Percentiles rank a stretch among this genome's conserved stretches.
Conservation (phyloP, 441 rosid species). For the Gossypium lobatum region DNA sequence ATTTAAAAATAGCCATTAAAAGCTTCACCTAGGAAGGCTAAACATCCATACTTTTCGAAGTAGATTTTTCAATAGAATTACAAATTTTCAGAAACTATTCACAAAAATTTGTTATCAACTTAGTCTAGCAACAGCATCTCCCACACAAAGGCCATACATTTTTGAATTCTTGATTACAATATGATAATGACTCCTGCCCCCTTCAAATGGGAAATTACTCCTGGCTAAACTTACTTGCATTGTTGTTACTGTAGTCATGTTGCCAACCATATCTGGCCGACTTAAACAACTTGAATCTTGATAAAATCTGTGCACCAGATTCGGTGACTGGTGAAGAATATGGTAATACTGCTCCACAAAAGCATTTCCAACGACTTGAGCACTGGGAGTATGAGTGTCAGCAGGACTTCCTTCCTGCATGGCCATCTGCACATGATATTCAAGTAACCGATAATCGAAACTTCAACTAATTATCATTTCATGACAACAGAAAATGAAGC, state of each 20-base stretch:
- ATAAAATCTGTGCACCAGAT: slow-evolving; percentile 77
- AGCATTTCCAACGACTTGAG: slow-evolving; percentile 81
- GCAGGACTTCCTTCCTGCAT: slow-evolving; percentile 50
- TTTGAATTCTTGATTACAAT: not conserved
- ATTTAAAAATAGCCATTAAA: not conserved
- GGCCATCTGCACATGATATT: slow-evolving; percentile 42
- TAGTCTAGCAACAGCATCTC: not conserved
- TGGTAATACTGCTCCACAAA: slow-evolving; percentile 89
- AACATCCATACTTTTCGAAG: not conserved
- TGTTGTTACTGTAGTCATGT: slow-evolving; percentile 65
- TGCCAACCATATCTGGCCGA: slow-evolving; percentile 60
- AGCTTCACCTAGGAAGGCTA: not conserved
- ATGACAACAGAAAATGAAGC: not conserved
- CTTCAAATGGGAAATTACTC: not conserved
- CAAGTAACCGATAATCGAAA: not conserved
- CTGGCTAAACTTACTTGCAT: slow-evolving; percentile 52
- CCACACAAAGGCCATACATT: not conserved
- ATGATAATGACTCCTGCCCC: not conserved
- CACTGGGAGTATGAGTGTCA: slow-evolving; percentile 40
- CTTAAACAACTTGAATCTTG: slow-evolving; percentile 79
- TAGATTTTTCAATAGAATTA: not conserved
- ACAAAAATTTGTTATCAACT: not conserved
- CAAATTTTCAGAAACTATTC: not conserved
- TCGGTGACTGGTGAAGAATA: slow-evolving; percentile 75
- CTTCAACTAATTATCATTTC: not conserved